Evolutionary conservation across 2,329 filamentous ascomycete genomes (phyloP), one percentile per base, ranked within the genome.

Genomic region (Myriosclerotinia scirpicola): DNA sequence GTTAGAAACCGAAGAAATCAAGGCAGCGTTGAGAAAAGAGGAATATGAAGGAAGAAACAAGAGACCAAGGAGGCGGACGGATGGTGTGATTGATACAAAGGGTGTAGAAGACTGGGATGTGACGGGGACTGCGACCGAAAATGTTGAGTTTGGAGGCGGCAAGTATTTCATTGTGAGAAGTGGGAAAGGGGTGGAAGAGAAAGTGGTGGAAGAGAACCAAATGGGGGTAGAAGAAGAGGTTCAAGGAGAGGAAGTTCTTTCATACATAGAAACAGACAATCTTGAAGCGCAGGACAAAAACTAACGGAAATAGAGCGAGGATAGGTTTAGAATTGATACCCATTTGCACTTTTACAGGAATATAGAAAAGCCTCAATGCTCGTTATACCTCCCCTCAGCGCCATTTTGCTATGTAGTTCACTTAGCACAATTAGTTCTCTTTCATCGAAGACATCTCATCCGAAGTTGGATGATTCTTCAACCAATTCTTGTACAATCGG

Each of bases 1-100:
- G 0, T 70, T 91, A 56, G 81, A 54, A 15, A 66, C 64, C 20
- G 34, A 83, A 48, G 65, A 72, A 38, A 68, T 76, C 26, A 78
- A 80, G 68, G 81, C 83, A 5, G 83, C 84, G 0, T 77, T 94
- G 53, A 80, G 75, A 0, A 79, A 81, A 50, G 91, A 95, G 79
- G 82, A 85, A 55, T 78, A 83, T 1, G 80, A 85, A 50, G 90
- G 90, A 17, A 66, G 72, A 63, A 75, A 71, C 64, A 70, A 66
- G 63, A 70, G 75, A 67, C 73, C 75, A n/a, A 72, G 71, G 56
- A 73, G 75, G 64, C 70, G 54, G 62, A 71, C 69, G 44, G 71
- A 59, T 6, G 54, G 55, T 8, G 30, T 22, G 8, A 60, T 72
- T 36, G 53, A 72, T 58, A 68, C 61, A 11, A 62, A 67, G n/a